phyloP scores from a whole-genome alignment of 805 yeast genomes.

The Clavispora fructus region DNA sequence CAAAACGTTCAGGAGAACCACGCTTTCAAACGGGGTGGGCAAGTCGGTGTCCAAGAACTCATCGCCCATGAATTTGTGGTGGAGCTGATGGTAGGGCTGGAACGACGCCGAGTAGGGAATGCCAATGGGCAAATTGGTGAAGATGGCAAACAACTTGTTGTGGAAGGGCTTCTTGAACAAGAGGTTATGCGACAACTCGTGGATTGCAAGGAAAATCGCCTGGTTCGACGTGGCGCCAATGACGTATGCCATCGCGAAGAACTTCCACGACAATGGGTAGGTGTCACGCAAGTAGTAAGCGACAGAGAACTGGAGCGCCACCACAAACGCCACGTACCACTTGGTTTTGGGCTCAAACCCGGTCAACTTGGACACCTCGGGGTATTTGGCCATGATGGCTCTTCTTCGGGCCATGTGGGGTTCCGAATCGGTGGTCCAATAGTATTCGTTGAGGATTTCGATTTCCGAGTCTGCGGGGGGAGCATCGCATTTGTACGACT shows the following conservation, averaged over 20 bases:
- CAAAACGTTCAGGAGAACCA: conserved; percentile 64
- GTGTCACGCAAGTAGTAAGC: conserved; percentile 62
- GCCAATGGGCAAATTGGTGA: conserved; percentile 82
- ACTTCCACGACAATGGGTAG: conserved; percentile 46
- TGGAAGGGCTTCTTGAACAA: conserved; percentile 74
- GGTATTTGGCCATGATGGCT: conserved; percentile 67
- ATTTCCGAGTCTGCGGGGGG: conserved; percentile 39
- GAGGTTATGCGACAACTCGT: conserved; percentile 80
- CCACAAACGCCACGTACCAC: conserved; percentile 64
- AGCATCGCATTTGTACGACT: conserved; percentile 18
- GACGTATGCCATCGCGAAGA: conserved; percentile 61
- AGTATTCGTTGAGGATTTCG: conserved; percentile 56
- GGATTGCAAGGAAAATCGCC: conserved; percentile 80
- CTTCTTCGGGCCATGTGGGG: conserved; percentile 77
- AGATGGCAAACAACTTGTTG: conserved; percentile 71
- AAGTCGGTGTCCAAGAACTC: conserved; percentile 78
- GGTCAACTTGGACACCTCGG: conserved; percentile 71
- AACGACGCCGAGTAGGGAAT: conserved; percentile 85
- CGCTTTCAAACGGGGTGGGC: conserved; percentile 76
- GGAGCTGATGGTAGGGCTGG: conserved; percentile 87
- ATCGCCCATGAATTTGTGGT: conserved; percentile 88
- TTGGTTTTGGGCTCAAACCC: conserved; percentile 87
- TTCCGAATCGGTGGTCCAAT: conserved; percentile 79
- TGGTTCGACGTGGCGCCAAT: conserved; percentile 86
- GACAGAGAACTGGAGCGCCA: conserved; percentile 55